Evolutionary conservation across 1,139 yeast genomes (phyloP).

Genomic region (Hansenula sp.): DNA sequence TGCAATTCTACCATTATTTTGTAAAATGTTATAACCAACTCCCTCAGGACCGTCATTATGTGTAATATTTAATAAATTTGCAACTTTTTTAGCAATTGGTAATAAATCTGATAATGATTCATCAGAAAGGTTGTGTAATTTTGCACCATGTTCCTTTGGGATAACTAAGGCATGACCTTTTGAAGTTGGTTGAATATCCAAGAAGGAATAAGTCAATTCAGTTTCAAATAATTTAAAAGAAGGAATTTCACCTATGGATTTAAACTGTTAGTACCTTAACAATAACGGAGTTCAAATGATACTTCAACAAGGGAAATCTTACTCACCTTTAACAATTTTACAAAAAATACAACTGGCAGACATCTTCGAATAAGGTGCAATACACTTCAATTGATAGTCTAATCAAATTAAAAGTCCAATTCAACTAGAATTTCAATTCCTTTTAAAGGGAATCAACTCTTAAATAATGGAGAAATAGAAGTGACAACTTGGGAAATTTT

Average conservation of each 20-base stretch:
- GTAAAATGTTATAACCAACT: conserved; percentile 81
- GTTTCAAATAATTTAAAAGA: conserved; percentile 86
- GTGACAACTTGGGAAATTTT: too few species aligned
- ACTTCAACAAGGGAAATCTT: not conserved
- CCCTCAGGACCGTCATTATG: conserved; percentile 64
- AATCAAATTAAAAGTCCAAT: too few species aligned
- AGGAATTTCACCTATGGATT: conserved; percentile 78
- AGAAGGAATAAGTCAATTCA: conserved; percentile 70
- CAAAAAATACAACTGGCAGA: conserved; percentile 78
- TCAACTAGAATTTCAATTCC: too few species aligned
- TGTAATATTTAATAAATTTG: conserved; percentile 57
- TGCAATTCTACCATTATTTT: conserved; percentile 90
- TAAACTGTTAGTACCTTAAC: not conserved
- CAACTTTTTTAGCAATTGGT: conserved; percentile 84
- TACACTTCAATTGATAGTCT: not conserved
- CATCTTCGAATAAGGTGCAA: conserved; percentile 21
- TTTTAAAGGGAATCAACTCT: too few species aligned
- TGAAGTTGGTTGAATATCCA: conserved; percentile 90
- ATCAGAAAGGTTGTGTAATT: conserved; percentile 87
- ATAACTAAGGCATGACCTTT: conserved; percentile 85
- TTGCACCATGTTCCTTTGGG: conserved; percentile 91
- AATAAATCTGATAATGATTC: conserved; percentile 80
- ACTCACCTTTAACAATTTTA: conserved; percentile 74
- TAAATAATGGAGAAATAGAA: too few species aligned
- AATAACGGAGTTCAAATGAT: not conserved